Evolutionary conservation across 495 filamentous ascomycete genomes (phyloP), one percentile per base, ranked within the genome.

Genomic region (Poronia punctata): DNA sequence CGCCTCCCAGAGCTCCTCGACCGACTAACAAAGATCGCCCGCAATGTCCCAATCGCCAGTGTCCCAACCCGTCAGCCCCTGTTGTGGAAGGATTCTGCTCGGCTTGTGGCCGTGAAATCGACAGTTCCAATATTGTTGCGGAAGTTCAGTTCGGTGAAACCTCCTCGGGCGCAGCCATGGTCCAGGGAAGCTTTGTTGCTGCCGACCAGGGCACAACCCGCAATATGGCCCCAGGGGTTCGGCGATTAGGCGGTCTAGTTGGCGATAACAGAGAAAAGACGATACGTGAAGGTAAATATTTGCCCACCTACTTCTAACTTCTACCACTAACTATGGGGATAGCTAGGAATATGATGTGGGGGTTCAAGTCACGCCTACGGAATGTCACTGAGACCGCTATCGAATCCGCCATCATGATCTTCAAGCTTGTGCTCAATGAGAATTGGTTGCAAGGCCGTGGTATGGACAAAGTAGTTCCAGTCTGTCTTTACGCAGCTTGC

Each of bases 391-490:
- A 78, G 14, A 68, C 62, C 35, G 66, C 82, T 34, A 65, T 69
- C 24, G 79, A 83, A 29, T 66, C 71, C 31, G 88, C 78, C 18
- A 67, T 80, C 33, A 70, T 80, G 31, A 69, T 86, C 22, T 96
- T 88, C 65, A 86, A 83, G 54, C 75, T 95, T 14, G 84, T 85
- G 1, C 72, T 82, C 14, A 72, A 68, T 31, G 68, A 75, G 54
- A 86, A 88, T 64, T 98, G 96, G 62, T 82, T 87, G 21, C 83
- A 89, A 60, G 92, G 92, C 52, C 86, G 92, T 34, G 78, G 80
- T n/a, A 85, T 82, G 24, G 78, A 78, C 38, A 85, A 80, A 16
- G 88, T 96, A 6, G 80, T 82, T 23, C 88, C 88, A 8, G 81
- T 89, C 25, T 86, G 83, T 59, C 70, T 98, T 17, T 98, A 96